phyloP scores from a whole-genome alignment of 331 rosid genomes.

The Arachis monticola region DNA sequence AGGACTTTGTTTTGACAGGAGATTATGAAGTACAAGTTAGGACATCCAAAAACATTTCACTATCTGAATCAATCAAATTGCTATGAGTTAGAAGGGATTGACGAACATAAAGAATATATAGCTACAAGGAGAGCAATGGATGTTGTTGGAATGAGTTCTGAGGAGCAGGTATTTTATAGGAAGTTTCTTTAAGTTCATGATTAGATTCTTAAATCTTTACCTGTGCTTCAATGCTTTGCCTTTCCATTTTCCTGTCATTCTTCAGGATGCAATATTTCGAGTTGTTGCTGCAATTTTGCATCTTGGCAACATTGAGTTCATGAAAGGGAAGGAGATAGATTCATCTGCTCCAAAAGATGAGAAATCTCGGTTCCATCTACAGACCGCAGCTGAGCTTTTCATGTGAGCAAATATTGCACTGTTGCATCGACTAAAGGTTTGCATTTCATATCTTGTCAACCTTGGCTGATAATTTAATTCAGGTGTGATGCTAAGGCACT shows the following conservation, averaged over 20 bases:
- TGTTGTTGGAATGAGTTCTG: conserved; percentile 78
- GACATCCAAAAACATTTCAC: conserved; percentile 70
- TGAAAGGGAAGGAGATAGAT: conserved; percentile 80
- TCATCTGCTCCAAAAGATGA: conserved; percentile 82
- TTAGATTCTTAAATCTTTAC: conserved; percentile 26
- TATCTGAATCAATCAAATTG: conserved; percentile 86
- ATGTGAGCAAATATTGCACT: conserved; percentile 52
- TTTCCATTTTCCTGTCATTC: conserved; percentile 24
- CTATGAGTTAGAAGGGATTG: conserved; percentile 73
- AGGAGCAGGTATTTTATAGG: conserved; percentile 66
- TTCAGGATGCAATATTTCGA: conserved; percentile 83
- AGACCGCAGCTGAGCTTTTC: conserved; percentile 83
- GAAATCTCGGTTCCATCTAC: conserved; percentile 74
- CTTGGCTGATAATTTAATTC: conserved; percentile 34
- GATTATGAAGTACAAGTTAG: conserved; percentile 67
- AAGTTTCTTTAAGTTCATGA: conserved; percentile 31
- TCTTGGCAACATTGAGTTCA: conserved; percentile 87
- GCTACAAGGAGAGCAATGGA: conserved; percentile 88
- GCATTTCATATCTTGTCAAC: conserved; percentile 35
- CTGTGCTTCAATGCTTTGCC: conserved; percentile 31
- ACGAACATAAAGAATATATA: conserved; percentile 71
- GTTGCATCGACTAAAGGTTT: conserved; percentile 30
- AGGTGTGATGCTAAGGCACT: conserved; percentile 92
- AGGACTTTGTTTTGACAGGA: conserved; percentile 51
- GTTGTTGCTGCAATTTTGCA: conserved; percentile 91